Conservation (phyloP, 495 filamentous ascomycete genomes). For the Lasiosphaeria miniovina region DNA sequence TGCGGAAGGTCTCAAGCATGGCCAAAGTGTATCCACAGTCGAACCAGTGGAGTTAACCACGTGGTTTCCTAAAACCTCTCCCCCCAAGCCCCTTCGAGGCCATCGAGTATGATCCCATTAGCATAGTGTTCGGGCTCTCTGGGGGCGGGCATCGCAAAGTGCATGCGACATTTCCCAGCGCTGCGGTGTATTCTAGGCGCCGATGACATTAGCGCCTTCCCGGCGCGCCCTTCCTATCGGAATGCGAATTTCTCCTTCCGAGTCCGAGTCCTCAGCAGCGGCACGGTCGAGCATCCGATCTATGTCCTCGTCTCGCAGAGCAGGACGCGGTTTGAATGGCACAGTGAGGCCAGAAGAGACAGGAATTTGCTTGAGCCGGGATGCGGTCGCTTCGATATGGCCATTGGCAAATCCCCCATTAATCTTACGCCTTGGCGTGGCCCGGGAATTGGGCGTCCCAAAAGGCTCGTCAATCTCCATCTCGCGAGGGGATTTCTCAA, state of each 20-base stretch:
- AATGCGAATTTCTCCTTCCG: constrained; percentile 47
- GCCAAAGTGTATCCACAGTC: no score
- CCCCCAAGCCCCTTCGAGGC: no score
- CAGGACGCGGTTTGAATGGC: constrained; percentile 31
- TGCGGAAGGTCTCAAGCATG: no score
- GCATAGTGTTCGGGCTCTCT: no score
- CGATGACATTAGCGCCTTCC: constrained; percentile 24
- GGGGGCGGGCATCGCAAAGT: not conserved
- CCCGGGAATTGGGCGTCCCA: constrained; percentile 33
- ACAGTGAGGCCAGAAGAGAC: constrained; percentile 39
- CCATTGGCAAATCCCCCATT: constrained; percentile 27
- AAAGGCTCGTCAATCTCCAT: constrained; percentile 46
- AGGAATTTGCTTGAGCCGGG: constrained; percentile 34
- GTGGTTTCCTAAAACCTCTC: no score
- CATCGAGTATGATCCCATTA: no score
- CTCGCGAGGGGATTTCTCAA: constrained; percentile 41
- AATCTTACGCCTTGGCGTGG: constrained; percentile 40
- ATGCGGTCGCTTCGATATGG: constrained; percentile 14
- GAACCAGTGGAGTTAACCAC: no score
- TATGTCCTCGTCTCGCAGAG: constrained; percentile 42
- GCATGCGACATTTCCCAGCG: not conserved
- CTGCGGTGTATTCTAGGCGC: constrained; percentile 5
- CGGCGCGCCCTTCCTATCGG: constrained; percentile 30
- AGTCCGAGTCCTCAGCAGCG: constrained; percentile 43
- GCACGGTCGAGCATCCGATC: constrained; percentile 47